These are phyloP conservation scores for Aurantiochytrium sp. DNA, from an alignment of 108 stramenopile species.

Conservation along the genomic window DNA sequence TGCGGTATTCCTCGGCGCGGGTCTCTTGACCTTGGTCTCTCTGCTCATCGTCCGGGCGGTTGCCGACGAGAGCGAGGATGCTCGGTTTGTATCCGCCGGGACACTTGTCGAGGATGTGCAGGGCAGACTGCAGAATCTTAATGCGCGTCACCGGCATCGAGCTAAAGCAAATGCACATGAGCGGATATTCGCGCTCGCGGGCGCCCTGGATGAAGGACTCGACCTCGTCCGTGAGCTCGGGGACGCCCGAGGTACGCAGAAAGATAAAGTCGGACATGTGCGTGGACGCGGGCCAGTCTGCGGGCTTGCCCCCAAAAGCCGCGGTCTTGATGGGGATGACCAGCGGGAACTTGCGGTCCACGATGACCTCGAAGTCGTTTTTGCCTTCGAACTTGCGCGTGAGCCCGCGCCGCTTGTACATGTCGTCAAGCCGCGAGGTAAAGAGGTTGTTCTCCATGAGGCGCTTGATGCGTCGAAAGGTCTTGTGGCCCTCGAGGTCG, in stretches of 20 bases:
- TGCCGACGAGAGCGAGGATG: neutral
- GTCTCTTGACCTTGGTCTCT: neutral
- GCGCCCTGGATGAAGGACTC: neutral
- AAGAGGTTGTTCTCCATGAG: neutral
- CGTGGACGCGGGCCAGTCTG: neutral
- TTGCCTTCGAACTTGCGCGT: neutral
- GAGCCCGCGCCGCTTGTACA: neutral
- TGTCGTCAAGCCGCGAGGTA: neutral
- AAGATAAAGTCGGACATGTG: constrained; percentile 27
- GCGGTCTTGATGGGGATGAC: neutral
- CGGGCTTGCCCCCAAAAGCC: neutral
- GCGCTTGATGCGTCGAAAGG: neutral
- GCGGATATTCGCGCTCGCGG: neutral
- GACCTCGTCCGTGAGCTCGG: neutral
- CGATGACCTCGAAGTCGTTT: constrained; percentile 6
- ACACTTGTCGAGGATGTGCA: constrained; percentile 21
- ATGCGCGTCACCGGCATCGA: constrained; percentile 21
- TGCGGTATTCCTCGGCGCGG: neutral
- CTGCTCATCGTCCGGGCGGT: constrained; percentile 13
- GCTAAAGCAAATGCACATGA: constrained; percentile 15
- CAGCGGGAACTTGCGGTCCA: neutral
- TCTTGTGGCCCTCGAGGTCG: constrained; percentile 1
- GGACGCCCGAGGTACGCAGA: neutral
- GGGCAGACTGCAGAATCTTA: neutral
- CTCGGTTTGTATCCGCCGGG: neutral